phyloP scores from a whole-genome alignment of 352 stramenopile species.

The Saprolegnia diclina region DNA sequence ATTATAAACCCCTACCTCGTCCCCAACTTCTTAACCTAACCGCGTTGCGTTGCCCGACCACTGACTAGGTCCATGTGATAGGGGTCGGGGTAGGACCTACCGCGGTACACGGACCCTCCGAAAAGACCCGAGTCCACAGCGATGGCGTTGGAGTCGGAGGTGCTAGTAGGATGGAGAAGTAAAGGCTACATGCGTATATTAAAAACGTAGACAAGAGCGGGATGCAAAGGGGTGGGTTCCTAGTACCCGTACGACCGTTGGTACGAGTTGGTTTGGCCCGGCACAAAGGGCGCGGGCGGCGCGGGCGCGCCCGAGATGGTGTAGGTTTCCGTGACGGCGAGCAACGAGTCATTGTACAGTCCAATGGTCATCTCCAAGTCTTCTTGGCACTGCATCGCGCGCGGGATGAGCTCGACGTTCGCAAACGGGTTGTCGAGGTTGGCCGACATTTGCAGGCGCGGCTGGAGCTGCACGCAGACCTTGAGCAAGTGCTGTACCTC shows the following conservation, averaged over 20 bases:
- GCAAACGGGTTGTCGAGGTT: conserved; percentile 86
- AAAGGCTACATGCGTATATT: background rate
- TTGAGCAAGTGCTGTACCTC: conserved; percentile 83
- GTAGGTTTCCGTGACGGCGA: conserved; percentile 83
- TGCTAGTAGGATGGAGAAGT: no score
- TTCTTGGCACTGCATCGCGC: conserved; percentile 85
- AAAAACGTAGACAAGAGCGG: background rate
- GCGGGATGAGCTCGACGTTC: conserved; percentile 80
- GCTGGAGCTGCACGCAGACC: conserved; percentile 80
- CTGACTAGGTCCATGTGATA: no score
- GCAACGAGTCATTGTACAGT: conserved; percentile 84
- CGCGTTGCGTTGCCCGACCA: no score
- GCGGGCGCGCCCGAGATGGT: conserved; percentile 56
- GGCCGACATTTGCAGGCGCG: conserved; percentile 80
- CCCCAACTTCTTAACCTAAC: no score
- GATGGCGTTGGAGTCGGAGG: no score
- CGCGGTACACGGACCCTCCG: no score
- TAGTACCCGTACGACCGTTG: conserved; percentile 83
- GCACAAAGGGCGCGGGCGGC: conserved; percentile 74
- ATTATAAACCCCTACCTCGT: no score
- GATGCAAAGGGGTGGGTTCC: background rate
- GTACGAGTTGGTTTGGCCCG: conserved; percentile 87
- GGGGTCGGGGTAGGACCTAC: no score
- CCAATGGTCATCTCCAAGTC: conserved; percentile 82
- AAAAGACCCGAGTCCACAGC: no score